Evolutionary conservation across 495 filamentous ascomycete species (phyloP), one percentile per base, ranked within the genome.

Genomic region (Xylaria castorea): DNA sequence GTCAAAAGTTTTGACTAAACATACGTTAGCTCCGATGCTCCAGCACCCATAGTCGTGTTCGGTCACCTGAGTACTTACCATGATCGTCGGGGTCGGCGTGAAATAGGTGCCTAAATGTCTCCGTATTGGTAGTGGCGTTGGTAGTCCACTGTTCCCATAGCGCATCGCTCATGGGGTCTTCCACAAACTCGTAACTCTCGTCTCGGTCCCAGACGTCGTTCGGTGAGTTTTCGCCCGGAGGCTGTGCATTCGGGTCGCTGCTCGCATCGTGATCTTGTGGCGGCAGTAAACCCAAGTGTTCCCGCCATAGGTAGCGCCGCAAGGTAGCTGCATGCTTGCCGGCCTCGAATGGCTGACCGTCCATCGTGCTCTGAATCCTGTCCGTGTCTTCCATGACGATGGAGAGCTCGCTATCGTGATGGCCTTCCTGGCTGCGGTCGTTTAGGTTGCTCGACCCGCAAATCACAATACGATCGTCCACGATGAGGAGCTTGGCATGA

Each of bases 401-500:
- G 53, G 92, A 89, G n/a, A 99, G 85, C 81, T 99, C 96, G 70
- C 91, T 94, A 78, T 99, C 96, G 78, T 97, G 94, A 77, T 90
- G 87, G 20, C 95, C 96, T 25, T 95, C 84, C 84, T 97, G 95
- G 20, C 93, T 97, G 77, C 96, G 89, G 77, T 98, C 95, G 76
- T 99, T 98, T 80, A 99, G 89, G 80, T 99, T 98, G 51, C 92
- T 91, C 66, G 89, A 92, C 20, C 95, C 95, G 78, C 95, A 97
- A 69, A 97, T 91, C 32, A 90, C 91, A 48, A 92, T 87, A 48
- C 88, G 86, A 77, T 97, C 94, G 76, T 97, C 94, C 18, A 90
- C 93, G 73, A 97, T 97, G 71, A 93, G 86, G 42, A 96, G 85
- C 81, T 98, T 98, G 50, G 89, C 92, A 78, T 99, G 95, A 48